Conservation (phyloP, 73 alveolate genomes). For the Tetrahymena borealis region DNA sequence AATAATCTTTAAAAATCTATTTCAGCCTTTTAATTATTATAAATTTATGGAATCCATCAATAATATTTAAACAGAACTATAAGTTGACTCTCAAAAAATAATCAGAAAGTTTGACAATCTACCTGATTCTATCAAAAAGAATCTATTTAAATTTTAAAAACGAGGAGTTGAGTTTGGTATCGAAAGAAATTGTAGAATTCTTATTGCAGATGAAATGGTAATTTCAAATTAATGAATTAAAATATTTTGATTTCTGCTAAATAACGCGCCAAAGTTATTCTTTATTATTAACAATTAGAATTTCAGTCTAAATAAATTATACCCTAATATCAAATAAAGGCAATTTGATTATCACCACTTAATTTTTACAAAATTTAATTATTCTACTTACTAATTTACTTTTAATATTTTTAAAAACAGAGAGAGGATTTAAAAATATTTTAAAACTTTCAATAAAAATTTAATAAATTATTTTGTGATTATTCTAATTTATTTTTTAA, state of each 20-base stretch:
- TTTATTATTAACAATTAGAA: neutral
- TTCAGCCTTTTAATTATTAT: neutral
- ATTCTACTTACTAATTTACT: no score
- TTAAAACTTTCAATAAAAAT: no score
- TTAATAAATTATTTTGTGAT: no score
- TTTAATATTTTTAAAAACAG: no score
- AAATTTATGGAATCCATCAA: neutral
- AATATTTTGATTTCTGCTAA: neutral
- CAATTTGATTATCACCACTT: no score
- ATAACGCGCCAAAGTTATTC: neutral
- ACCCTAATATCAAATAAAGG: no score
- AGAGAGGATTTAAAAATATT: no score
- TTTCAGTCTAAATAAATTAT: no score
- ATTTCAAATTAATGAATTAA: neutral
- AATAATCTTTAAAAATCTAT: neutral
- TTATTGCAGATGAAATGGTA: constrained; percentile 92
- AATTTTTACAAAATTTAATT: no score
- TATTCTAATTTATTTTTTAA: no score
- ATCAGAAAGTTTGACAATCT: constrained; percentile 2
- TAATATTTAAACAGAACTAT: neutral
- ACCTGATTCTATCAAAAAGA: constrained; percentile 26
- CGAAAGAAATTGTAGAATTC: constrained; percentile 66
- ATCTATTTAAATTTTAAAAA: constrained; percentile 64
- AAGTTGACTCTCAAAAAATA: neutral
- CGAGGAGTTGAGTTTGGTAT: constrained; percentile 80